phyloP scores from a whole-genome alignment of 169 alveolate species.

The Plasmodium knowlesi region DNA sequence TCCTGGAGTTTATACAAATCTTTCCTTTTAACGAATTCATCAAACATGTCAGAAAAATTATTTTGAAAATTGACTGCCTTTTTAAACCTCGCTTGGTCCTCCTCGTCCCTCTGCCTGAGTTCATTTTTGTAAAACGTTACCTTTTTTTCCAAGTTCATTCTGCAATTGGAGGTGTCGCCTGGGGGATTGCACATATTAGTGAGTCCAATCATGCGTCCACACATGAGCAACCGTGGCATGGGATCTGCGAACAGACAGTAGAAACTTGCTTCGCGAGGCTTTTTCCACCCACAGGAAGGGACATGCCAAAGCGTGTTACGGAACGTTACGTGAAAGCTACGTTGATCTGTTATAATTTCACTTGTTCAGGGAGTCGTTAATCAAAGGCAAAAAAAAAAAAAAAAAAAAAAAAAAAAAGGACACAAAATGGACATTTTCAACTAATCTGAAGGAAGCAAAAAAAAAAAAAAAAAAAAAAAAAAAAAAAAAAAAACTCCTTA shows the following conservation, averaged over 20 bases:
- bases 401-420: not conserved
- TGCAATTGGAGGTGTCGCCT: not conserved
- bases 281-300: not conserved
- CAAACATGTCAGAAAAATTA: constrained; percentile 1
- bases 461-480: not conserved
- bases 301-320: not conserved
- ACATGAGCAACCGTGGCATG: not conserved
- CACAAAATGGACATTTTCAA: not conserved
- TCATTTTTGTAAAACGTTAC: constrained; percentile 29
- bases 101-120: constrained; percentile 21
- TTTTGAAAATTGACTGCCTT: constrained; percentile 30
- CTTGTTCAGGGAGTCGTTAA: not conserved
- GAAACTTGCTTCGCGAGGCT: not conserved
- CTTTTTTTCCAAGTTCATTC: constrained; percentile 24
- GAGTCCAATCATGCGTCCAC: no score
- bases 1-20: constrained; percentile 20
- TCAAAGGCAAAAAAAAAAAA: not conserved
- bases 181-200: not conserved
- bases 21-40: constrained; percentile 18
- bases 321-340: not conserved
- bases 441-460: not conserved
- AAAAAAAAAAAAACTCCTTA: not conserved
- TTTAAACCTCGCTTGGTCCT: constrained; percentile 31
- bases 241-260: not conserved
- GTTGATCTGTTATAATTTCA: not conserved